Evolutionary conservation across 768 basidiomycete genomes (phyloP), one percentile per base, ranked within the genome.

Genomic region (Mycena olivaceomarginata): DNA sequence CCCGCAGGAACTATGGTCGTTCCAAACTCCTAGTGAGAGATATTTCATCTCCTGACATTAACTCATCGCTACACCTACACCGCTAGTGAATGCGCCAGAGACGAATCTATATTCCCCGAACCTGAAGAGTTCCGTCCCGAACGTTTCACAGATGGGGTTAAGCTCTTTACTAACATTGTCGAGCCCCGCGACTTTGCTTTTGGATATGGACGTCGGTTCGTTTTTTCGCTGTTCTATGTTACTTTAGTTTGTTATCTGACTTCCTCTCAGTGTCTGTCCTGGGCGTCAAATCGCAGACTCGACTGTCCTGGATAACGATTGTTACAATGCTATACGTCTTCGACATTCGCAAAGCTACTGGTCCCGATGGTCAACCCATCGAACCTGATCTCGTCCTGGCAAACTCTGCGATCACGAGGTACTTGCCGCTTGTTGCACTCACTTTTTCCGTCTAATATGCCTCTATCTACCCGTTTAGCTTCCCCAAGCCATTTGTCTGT

Each of bases 351-450:
- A 65, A 65, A 65, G 64, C 64, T 65, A 65, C 46, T 65, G 64
- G 43, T 65, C 64, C 64, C 45, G 64, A 65, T 65, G 64, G 64
- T 65, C 64, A 65, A 46, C 64, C 64, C 46, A 65, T 65, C 41
- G 64, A 65, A 65, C 64, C 64, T 65, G 64, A 65, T 65, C 64
- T 65, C 64, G 64, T 65, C 64, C 64, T 65, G 64, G 64, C n/a
- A 65, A 46, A 65, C 45, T 46, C 64, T 65, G 31, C 64, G 39
- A 45, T 45, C 25, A 46, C 45, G 25, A 65, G 64, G 64, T 65
- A 65, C 64, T 65, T 65, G 64, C 64, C 45, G 64, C 31, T 65
- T 22, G 22, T 65, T 46, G 64, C 64, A 65, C 64, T 65, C 43
- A 65, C 22, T 65, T 65, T 43, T 65, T 25, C 43, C 64, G 11